Conservation (phyloP, 176 grass and related monocot genomes). For the Bromus sterilis region DNA sequence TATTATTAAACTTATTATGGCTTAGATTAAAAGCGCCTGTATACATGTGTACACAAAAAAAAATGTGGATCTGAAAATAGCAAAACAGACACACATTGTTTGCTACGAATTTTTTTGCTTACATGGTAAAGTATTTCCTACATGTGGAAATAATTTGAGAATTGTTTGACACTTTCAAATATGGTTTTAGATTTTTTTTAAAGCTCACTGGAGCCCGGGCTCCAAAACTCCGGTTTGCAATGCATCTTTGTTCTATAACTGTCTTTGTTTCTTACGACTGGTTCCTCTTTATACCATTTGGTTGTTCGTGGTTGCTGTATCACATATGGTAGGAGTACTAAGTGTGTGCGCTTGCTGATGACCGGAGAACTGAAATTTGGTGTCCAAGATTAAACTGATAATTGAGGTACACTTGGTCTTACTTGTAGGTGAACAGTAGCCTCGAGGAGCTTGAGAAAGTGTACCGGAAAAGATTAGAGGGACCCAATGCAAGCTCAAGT, state of each 20-base stretch:
- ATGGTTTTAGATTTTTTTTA: no score
- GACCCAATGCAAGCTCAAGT: conserved; percentile 25
- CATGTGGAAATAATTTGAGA: no score
- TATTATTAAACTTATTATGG: neutral
- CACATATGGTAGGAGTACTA: neutral
- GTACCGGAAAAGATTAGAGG: conserved; percentile 41
- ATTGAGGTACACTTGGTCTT: neutral
- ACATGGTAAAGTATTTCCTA: no score
- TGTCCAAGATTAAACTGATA: neutral
- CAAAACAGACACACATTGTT: no score
- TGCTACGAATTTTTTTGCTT: no score
- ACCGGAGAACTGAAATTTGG: neutral
- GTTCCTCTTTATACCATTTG: neutral
- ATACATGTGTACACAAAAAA: no score
- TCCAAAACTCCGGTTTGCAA: no score
- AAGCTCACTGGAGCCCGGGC: no score
- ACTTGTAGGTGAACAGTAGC: conserved; percentile 55
- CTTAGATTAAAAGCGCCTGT: no score
- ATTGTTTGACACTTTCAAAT: no score
- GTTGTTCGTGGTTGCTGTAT: neutral
- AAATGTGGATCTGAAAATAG: no score
- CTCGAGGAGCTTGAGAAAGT: conserved; percentile 66
- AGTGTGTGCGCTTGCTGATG: neutral
- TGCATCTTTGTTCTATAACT: neutral
- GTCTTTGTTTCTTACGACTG: neutral